A percentile compares a stretch with the other conserved stretches of the same genome.
These are phyloP conservation scores for Phytophthora pisi DNA, from an alignment of 352 stramenopile species.

Conservation along the genomic window DNA sequence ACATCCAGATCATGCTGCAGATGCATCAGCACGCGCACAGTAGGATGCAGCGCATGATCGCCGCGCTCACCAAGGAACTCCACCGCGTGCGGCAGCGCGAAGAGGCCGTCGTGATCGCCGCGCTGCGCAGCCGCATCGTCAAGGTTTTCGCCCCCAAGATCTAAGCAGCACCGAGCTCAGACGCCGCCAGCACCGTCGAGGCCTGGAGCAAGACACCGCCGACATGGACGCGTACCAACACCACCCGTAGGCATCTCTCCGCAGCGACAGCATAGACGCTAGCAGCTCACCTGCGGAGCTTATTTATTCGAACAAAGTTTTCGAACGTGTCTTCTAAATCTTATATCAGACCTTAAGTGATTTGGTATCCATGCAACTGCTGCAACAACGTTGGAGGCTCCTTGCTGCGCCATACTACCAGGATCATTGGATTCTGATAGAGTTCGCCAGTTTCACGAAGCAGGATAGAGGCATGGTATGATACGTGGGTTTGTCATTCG, in stretches of 20 bases:
- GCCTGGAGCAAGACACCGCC: no score
- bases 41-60: slow-evolving; percentile 53
- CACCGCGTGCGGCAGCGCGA: slow-evolving; percentile 50
- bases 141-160: slow-evolving; percentile 56
- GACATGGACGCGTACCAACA: slow-evolving; percentile 21
- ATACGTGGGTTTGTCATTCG: no score
- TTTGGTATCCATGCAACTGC: not conserved
- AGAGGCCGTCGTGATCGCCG: slow-evolving; percentile 54
- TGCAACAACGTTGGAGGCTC: no score
- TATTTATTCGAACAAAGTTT: slow-evolving; percentile 39
- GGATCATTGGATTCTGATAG: no score
- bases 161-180: slow-evolving; percentile 23
- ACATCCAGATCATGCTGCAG: slow-evolving; percentile 57
- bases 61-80: slow-evolving; percentile 49
- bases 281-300: slow-evolving; percentile 5
- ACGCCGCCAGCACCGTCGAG: slow-evolving; percentile 10
- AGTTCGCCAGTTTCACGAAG: no score
- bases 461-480: no score
- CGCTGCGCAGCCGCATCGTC: slow-evolving; percentile 56
- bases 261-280: slow-evolving; percentile 23
- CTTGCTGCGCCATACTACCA: no score
- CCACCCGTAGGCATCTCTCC: slow-evolving; percentile 3
- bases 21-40: slow-evolving; percentile 45
- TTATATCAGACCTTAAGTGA: not conserved
- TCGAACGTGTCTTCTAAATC: slow-evolving; percentile 24